Base-by-base conservation (phyloP, 805 yeast genomes). In the Yamadazyma paraphyllophila region DNA sequence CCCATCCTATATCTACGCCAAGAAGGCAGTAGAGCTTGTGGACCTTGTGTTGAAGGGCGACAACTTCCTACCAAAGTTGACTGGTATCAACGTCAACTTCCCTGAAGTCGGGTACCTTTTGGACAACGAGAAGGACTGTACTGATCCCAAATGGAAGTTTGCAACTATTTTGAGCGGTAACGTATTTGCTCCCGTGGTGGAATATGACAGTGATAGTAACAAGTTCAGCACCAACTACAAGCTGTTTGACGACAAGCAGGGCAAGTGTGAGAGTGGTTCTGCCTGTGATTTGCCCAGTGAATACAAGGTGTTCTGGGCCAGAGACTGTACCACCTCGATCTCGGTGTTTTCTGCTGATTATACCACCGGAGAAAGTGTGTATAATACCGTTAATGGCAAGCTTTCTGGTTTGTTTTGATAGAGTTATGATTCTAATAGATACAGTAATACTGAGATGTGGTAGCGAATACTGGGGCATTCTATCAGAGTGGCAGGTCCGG, bases 41-140 rank as follows among this genome's bases (percentile, higher is more conserved):
- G 55, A 67, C 45, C 49, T 60, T 8, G 44, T 77, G 24, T 69
- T 75, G 44, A 60, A 60, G 11, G 62, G 62, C 48, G 52, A 49
- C 24, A 57, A 64, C 47, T 51, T 63, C 17, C 60, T 77, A 46
- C 81, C 81, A 37, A 43, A 59, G 37, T 66, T 69, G 35, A 62
- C 62, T 36, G 80, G 78, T 50, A 45, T 76, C 44, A 75, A 72
- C 56, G 80, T 77, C 46, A 77, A 77, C 60, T 67, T 69, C 59
- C 81, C 82, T 40, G 42, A 44, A 11, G 81, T 75, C 13, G 74
- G 75, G n/a, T 53, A 55, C 50, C 57, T 56, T 40, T 48, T 53
- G 16, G 43, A 47, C n/a, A 48, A 68, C 38, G 74, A 73, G 47
- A 51, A 67, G 10, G 27, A 42, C 2, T 78, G 83, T 62, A 49